Percentiles rank a stretch among this genome's conserved stretches.
Conservation (phyloP, 202 grass and related monocot species). For the Saccharum hybrid region DNA sequence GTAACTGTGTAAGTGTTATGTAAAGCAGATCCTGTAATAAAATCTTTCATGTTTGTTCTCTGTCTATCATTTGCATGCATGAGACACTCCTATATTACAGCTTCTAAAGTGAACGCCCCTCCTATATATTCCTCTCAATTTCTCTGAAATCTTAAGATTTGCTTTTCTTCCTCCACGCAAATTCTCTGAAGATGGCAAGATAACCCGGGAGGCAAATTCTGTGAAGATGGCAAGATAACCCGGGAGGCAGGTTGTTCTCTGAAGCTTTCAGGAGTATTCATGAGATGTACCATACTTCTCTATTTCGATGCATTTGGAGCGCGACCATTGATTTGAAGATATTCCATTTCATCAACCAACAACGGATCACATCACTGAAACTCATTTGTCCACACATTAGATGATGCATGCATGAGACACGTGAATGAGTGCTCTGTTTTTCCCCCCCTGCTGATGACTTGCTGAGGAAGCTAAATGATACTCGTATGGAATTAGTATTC, state of each 20-base stretch:
- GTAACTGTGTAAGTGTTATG: background rate
- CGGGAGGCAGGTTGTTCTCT: background rate
- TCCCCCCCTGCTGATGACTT: too few species aligned
- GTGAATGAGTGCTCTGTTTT: too few species aligned
- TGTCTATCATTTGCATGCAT: background rate
- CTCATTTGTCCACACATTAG: background rate
- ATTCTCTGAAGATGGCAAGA: background rate
- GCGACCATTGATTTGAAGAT: background rate
- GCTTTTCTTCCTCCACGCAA: background rate
- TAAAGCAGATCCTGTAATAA: conserved; percentile 6
- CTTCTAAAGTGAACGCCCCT: background rate
- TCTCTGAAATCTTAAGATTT: background rate
- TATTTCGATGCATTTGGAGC: background rate
- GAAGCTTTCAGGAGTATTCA: background rate
- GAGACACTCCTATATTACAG: background rate
- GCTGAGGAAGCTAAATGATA: too few species aligned
- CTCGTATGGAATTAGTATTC: too few species aligned
- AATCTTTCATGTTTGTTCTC: background rate
- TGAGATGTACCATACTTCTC: background rate
- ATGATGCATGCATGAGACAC: background rate
- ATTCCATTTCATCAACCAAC: background rate
- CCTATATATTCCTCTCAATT: too few species aligned
- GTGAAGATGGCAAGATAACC: background rate
- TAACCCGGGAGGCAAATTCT: background rate
- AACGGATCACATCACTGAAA: background rate